Evolutionary conservation across 225 moss, liverwort and hornwort species (phyloP).

Genomic region (Neckera pumila): DNA sequence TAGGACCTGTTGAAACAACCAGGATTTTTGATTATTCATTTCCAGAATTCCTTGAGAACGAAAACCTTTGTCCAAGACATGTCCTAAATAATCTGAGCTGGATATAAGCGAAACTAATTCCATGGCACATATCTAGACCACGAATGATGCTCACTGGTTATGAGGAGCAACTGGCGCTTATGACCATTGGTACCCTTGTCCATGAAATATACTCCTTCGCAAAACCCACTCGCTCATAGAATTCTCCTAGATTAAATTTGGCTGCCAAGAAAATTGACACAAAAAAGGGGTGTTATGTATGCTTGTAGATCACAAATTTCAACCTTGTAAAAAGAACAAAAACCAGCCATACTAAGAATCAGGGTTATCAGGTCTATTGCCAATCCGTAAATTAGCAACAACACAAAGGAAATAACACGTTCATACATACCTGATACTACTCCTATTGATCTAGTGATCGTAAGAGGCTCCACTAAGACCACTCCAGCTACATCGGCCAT

Average conservation of each 20-base stretch:
- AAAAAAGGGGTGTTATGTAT: background rate
- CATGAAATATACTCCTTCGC: constrained; percentile 91
- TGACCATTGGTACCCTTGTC: no score
- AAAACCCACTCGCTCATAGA: constrained; percentile 87
- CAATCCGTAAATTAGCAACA: background rate
- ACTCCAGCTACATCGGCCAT: constrained; percentile 98
- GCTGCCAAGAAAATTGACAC: constrained; percentile 26
- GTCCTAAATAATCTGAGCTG: no score
- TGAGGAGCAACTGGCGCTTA: no score
- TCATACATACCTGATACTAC: constrained; percentile 72
- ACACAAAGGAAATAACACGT: background rate
- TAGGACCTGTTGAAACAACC: no score
- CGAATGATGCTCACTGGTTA: no score
- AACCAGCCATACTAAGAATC: background rate
- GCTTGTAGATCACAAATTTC: background rate
- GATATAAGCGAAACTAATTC: no score
- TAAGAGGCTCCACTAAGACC: constrained; percentile 76
- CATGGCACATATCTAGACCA: no score
- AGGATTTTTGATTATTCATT: no score
- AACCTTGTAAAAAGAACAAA: background rate
- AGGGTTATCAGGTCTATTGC: background rate
- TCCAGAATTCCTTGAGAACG: no score
- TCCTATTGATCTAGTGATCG: constrained; percentile 93
- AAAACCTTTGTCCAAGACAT: no score
- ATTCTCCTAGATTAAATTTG: constrained; percentile 83